Evolutionary conservation across 2,329 filamentous ascomycete genomes (phyloP).

Genomic region (Aspergillus cejpii): DNA sequence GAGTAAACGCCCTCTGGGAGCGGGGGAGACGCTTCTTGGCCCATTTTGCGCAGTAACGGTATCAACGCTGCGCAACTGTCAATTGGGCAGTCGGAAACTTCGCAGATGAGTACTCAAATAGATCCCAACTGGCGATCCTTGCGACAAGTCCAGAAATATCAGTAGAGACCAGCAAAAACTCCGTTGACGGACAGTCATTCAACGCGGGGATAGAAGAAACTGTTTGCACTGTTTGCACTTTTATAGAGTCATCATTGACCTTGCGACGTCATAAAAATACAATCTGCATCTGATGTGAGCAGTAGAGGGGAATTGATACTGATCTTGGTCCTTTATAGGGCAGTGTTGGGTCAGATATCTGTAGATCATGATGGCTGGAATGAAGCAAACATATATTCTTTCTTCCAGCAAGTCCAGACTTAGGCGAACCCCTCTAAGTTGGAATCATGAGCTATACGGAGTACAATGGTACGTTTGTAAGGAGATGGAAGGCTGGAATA

Average conservation of each 20-base stretch:
- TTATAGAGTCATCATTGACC: not conserved
- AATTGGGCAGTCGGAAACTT: not conserved
- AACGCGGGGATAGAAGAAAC: not conserved
- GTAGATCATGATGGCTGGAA: too few relatives aligned
- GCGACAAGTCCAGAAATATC: not conserved
- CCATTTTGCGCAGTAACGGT: conserved; percentile 20
- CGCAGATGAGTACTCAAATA: not conserved
- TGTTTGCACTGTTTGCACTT: conserved; percentile 9
- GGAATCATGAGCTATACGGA: too few relatives aligned
- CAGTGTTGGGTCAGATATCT: too few relatives aligned
- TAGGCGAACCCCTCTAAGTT: too few relatives aligned
- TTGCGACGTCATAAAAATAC: not conserved
- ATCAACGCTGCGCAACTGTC: not conserved
- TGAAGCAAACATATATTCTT: too few relatives aligned
- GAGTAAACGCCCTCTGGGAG: conserved; percentile 67
- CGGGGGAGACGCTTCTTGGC: conserved; percentile 21
- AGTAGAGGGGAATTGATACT: not conserved
- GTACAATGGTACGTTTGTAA: too few relatives aligned
- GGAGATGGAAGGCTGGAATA: too few relatives aligned
- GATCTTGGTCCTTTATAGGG: too few relatives aligned
- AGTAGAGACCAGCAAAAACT: not conserved
- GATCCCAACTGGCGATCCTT: not conserved
- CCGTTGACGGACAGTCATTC: not conserved
- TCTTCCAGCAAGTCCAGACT: too few relatives aligned
- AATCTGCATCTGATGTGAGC: not conserved